Conservation (phyloP, 2,329 filamentous ascomycete species). For the Ilyonectria mors-panacis region DNA sequence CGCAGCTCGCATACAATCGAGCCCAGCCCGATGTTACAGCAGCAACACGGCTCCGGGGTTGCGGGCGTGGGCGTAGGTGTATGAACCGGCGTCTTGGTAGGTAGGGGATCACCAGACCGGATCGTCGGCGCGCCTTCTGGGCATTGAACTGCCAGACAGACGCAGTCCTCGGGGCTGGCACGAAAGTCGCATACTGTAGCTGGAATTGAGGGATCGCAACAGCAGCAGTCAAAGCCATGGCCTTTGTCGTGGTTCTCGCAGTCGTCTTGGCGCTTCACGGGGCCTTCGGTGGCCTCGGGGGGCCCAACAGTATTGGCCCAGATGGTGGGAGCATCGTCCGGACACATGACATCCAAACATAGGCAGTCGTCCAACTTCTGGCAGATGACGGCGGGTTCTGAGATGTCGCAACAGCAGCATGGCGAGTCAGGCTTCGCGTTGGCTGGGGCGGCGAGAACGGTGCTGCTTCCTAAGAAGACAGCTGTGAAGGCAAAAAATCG, state of each 20-base stretch:
- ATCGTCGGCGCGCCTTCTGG: conserved; percentile 10
- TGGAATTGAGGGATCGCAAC: conserved; percentile 27
- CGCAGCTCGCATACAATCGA: conserved; percentile 37
- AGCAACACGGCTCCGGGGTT: conserved; percentile 38
- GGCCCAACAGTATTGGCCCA: conserved; percentile 1
- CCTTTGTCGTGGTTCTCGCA: not conserved
- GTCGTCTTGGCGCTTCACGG: not conserved
- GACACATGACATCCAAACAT: conserved; percentile 47
- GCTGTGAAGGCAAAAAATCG: conserved; percentile 42
- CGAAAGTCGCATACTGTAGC: conserved; percentile 31
- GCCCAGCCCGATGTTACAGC: conserved; percentile 36
- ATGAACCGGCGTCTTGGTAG: not conserved
- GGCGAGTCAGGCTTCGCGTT: conserved; percentile 31
- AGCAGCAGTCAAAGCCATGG: conserved; percentile 33
- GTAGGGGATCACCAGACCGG: not conserved
- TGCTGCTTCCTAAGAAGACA: conserved; percentile 40
- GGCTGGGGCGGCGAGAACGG: conserved; percentile 40
- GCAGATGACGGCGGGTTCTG: conserved; percentile 45
- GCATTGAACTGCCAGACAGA: conserved; percentile 30
- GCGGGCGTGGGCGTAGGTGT: not conserved
- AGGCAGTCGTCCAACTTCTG: conserved; percentile 43
- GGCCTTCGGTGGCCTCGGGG: not conserved
- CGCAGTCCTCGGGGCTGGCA: conserved; percentile 29
- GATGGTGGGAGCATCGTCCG: conserved; percentile 27
- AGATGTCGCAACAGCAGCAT: conserved; percentile 55